Percentiles rank a stretch among this genome's conserved stretches.
These are phyloP conservation scores for Anisodus tanguticus DNA, from an alignment of 257 asterid species.

Conservation along the genomic window DNA sequence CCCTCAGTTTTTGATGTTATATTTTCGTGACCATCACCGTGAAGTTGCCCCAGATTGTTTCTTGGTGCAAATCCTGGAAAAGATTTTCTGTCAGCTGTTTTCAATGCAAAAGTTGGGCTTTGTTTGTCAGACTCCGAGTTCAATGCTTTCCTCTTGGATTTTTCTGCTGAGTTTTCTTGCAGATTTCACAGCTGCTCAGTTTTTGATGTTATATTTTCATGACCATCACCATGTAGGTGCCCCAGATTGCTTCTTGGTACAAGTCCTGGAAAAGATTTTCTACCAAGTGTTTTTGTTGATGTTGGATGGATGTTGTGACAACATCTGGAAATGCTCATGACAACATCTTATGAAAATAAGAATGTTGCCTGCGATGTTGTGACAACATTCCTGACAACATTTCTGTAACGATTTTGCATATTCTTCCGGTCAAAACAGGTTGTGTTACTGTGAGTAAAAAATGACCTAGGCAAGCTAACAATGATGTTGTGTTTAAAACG, in stretches of 20 bases:
- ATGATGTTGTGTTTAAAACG: too few relatives aligned
- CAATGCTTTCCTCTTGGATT: slow-evolving; percentile 46
- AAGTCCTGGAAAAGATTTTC: slow-evolving; percentile 41
- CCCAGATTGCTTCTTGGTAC: slow-evolving; percentile 40
- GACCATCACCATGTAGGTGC: slow-evolving; percentile 45
- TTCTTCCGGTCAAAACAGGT: too few relatives aligned
- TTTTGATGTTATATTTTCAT: slow-evolving; percentile 41
- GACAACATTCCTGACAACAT: too few relatives aligned
- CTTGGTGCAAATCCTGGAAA: slow-evolving; percentile 42
- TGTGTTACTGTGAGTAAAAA: too few relatives aligned
- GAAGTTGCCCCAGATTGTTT: slow-evolving; percentile 42
- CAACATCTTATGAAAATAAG: too few relatives aligned
- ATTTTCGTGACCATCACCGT: slow-evolving; percentile 45
- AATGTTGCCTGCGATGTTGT: too few relatives aligned
- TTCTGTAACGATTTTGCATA: too few relatives aligned
- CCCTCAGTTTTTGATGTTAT: slow-evolving; percentile 43
- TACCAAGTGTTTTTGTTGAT: slow-evolving; percentile 42
- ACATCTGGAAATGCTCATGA: too few relatives aligned
- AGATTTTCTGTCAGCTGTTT: slow-evolving; percentile 42
- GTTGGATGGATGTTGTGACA: too few relatives aligned
- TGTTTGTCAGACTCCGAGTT: slow-evolving; percentile 39
- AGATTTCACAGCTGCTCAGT: slow-evolving; percentile 41
- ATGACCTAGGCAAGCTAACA: too few relatives aligned
- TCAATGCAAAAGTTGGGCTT: slow-evolving; percentile 46
- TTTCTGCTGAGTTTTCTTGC: slow-evolving; percentile 37